Evolutionary conservation across 495 filamentous ascomycete genomes (phyloP), one percentile per base, ranked within the genome.

Genomic region (Thermochaetoides thermophila): DNA sequence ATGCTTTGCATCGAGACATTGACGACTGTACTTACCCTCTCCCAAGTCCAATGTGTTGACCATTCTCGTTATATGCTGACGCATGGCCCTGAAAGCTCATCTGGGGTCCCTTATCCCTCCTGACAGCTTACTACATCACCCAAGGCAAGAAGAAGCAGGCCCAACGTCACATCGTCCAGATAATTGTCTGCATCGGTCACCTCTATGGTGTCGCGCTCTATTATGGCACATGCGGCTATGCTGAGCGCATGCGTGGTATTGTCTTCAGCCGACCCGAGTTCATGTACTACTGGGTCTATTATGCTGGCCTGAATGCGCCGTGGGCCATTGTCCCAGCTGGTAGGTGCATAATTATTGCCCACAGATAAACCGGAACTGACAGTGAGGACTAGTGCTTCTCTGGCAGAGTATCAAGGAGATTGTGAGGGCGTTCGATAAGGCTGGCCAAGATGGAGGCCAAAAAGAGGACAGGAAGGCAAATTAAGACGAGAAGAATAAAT

Each of bases 261-360:
- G 59, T 64, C 4, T 80, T 84, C 50, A 81, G 73, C 43, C 64
- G 84, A 37, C 81, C 85, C 3, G 85, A 92, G 55, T 48, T 61
- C 4, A 66, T 76, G 38, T 94, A 91, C 49, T 92, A 81, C 50
- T 94, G 84, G 83, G 55, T 76, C 10, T 94, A 94, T 50, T 94
- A 81, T 48, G 70, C 85, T 14, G 65, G 78, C 12, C 78, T 92
- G 70, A 94, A 94, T 48, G 63, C 73, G 29, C 79, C 85, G 32
- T 94, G 85, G 85, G 82, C 76, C 21, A 61, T 89, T 10, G 68
- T 92, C 38, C 85, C 84, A 3, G 24, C 38, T 16, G n/a, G 47
- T 56, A 34, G 47, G 62, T 52, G 42, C 3, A 2, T 21, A n/a
- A n/a, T n/a, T n/a, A n/a, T n/a, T n/a, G n/a, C n/a, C n/a, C n/a